Evolutionary conservation across 1,284 basidiomycete genomes (phyloP), one percentile per base, ranked within the genome.

Genomic region (Tilletia walkeri): DNA sequence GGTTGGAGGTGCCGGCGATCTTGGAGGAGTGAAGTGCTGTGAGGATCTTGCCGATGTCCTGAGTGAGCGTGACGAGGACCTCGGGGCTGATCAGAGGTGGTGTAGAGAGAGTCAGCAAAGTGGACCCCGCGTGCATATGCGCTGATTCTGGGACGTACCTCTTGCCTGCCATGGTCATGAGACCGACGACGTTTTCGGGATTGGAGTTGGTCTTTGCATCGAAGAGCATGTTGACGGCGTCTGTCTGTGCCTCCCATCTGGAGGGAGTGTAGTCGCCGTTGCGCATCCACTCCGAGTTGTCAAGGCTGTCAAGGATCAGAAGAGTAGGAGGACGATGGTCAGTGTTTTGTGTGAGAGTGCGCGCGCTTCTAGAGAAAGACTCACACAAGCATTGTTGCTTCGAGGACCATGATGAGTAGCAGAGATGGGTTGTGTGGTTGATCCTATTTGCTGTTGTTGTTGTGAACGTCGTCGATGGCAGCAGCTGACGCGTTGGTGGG

Each of bases 181-280:
- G 86, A 5, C 95, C 95, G 68, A 97, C 94, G 16, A 93, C 94
- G 85, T 92, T 97, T 86, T 99, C 96, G 36, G 95, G 94, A 86
- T 99, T 96, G 50, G 82, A 79, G 84, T 93, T 91, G 75, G 92
- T 92, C 88, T 99, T 99, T 70, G 92, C 90, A 82, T 91, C 90
- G 85, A 97, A 96, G 79, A 98, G 88, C 70, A 91, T 89, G 74
- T 89, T 94, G 73, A 95, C 92, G 2, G 95, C 93, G 85, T 99
- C 95, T 16, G 90, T 86, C 85, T 98, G 95, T 0, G 95, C 93
- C 68, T 92, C 90, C 84, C 94, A 94, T 7, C 85, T 76, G 90
- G 89, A 71, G 54, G 94, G 94, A 49, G 87, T 86, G 84, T 95
- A 97, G 86, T 98, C 95, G 56, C 95, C 95, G 85, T 98, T 98